Base-by-base conservation (phyloP, 2,329 filamentous ascomycete genomes). In the Nigrospora oryzae region DNA sequence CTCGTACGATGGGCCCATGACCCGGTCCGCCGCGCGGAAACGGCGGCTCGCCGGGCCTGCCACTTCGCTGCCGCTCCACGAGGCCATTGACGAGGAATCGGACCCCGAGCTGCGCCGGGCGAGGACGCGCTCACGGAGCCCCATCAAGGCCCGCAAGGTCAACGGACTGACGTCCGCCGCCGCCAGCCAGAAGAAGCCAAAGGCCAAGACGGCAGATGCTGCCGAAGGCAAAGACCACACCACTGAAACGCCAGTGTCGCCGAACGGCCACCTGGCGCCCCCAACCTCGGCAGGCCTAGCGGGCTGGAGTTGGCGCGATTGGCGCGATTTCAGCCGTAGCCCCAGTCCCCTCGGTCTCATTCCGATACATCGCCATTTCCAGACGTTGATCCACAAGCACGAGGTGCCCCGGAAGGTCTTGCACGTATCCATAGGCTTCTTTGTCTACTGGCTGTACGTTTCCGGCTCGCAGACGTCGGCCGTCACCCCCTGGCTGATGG, bases 371-470 rank as follows among this genome's bases (percentile, higher is more conserved):
- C 77, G 87, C 49, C 85, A 93, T 61, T 98, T 93, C 79, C 80
- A 89, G 55, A 85, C 78, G 28, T 89, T 98, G 60, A 87, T 95
- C 51, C 93, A 98, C 74, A 89, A 89, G 57, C 91, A 98, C 66
- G 93, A 98, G 68, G 90, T 98, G 43, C 93, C 93, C 11, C 84
- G 93, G 56, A 98, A 98, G 66, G 71, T 83, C 36, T 75, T 98
- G 34, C 93, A 98, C 63, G 88, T 97, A 46, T 96, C 90, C 40
- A 98, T 98, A 60, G 93, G 93, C 44, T 97, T 97, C 69, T 75
- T 97, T 49, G 89, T 91, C 16, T 77, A 95, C 38, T 86, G 84
- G 70, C 77, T 97, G 34, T 98, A 97, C 65, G 74, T 80, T 41
- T 80, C 77, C 23, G 91, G 89, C 46, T 78, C 84, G 5, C 89